Evolutionary conservation across 148 eudicot species (phyloP).

Genomic region (Arctostaphylos glauca): DNA sequence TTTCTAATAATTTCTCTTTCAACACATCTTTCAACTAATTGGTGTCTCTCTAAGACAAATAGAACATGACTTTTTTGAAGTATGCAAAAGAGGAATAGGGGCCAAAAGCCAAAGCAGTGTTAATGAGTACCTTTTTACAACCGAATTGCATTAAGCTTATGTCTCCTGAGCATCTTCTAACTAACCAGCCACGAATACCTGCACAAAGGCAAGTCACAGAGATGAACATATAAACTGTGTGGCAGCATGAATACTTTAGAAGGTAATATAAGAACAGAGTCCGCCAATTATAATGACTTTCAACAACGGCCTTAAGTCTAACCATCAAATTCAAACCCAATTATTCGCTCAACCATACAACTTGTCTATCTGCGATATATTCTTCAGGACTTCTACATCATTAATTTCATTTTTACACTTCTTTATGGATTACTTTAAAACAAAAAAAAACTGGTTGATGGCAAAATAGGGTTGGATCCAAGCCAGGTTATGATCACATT

Average conservation of each 20-base stretch:
- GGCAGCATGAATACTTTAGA: not conserved
- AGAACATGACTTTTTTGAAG: not conserved
- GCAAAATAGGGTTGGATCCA: not conserved
- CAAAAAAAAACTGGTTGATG: not conserved
- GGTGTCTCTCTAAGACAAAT: not conserved
- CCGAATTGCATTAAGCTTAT: conserved; percentile 71
- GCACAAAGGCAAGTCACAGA: conserved; percentile 18
- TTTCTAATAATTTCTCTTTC: not conserved
- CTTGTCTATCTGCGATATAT: not conserved
- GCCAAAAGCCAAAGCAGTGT: not conserved
- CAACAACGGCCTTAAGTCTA: not conserved
- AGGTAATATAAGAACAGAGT: not conserved
- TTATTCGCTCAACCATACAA: not conserved
- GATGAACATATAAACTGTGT: not conserved
- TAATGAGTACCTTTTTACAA: conserved; percentile 45
- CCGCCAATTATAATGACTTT: not conserved
- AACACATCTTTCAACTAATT: not conserved
- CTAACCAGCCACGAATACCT: conserved; percentile 92
- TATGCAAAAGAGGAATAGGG: not conserved
- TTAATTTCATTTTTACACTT: not conserved
- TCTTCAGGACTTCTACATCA: not conserved
- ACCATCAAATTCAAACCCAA: not conserved
- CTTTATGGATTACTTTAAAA: not conserved
- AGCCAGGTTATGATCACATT: not conserved
- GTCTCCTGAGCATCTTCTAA: conserved; percentile 89